phyloP scores from a whole-genome alignment of 768 basidiomycete species.

The Termitomyces titanicus region DNA sequence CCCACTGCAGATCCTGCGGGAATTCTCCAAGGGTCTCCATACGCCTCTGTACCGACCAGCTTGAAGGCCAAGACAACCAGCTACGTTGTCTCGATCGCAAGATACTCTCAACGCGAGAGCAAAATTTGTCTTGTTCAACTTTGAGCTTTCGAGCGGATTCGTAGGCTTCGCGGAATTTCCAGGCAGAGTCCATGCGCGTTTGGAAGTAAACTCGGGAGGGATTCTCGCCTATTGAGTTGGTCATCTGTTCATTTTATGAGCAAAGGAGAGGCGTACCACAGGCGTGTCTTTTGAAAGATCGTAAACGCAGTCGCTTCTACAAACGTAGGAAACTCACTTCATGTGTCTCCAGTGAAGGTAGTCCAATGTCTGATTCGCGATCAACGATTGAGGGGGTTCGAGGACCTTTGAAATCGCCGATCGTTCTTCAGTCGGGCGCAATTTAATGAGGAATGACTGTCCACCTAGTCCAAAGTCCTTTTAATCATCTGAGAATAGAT shows the following conservation, averaged over 20 bases:
- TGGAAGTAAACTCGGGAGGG: conserved; percentile 42
- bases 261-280: conserved; percentile 38
- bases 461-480: conserved; percentile 43
- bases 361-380: conserved; percentile 36
- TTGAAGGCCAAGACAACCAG: conserved; percentile 6
- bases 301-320: not conserved
- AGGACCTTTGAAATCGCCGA: conserved; percentile 65
- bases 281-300: conserved; percentile 48
- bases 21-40: conserved; percentile 37
- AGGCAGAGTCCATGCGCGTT: conserved; percentile 59
- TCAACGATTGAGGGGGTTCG: conserved; percentile 60
- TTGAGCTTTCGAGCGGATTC: conserved; percentile 63
- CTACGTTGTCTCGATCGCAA: not conserved
- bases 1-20: conserved; percentile 70
- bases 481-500: not conserved
- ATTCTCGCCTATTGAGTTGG: conserved; percentile 45
- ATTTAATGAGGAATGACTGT: conserved; percentile 75
- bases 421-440: conserved; percentile 66
- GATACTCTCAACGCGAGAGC: conserved; percentile 40
- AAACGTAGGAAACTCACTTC: conserved; percentile 42
- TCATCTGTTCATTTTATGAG: not conserved
- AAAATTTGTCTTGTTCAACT: conserved; percentile 66
- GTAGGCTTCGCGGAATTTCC: conserved; percentile 73
- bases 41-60: not conserved
- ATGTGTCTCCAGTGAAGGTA: conserved; percentile 67